These are phyloP conservation scores for Penicillium rolfsii DNA, from an alignment of 2,329 filamentous ascomycete genomes.

Conservation along the genomic window DNA sequence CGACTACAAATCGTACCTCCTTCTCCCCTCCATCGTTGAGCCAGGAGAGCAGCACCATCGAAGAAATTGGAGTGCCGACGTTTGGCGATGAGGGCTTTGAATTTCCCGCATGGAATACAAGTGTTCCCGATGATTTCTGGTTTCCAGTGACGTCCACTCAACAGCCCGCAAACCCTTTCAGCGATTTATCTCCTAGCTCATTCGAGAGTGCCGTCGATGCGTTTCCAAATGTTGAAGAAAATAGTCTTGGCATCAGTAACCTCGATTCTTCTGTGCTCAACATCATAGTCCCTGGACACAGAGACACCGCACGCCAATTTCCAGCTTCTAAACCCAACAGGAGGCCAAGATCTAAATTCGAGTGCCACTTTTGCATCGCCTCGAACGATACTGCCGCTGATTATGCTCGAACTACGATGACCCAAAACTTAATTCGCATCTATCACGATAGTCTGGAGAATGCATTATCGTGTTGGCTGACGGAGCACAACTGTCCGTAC, in stretches of 20 bases:
- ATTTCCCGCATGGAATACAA: slow-evolving; percentile 5
- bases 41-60: neutral
- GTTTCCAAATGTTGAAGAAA: neutral
- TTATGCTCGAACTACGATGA: slow-evolving; percentile 43
- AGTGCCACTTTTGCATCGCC: slow-evolving; percentile 8
- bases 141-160: neutral
- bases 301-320: neutral
- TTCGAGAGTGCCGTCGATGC: neutral
- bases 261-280: neutral
- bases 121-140: slow-evolving; percentile 6
- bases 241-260: neutral
- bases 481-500: slow-evolving; percentile 51
- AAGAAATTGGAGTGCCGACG: neutral
- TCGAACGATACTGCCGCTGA: slow-evolving; percentile 37
- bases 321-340: neutral
- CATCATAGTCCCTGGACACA: neutral
- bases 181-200: neutral
- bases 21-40: slow-evolving; percentile 2
- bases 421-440: slow-evolving; percentile 46
- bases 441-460: slow-evolving; percentile 52
- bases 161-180: neutral
- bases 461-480: slow-evolving; percentile 49
- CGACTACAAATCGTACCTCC: slow-evolving; percentile 6
- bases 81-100: neutral
- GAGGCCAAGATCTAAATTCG: neutral